A percentile compares a stretch with the other conserved stretches of the same genome.
Evolutionary conservation across 306 rosid genomes (phyloP).

Genomic region (Pyrus bretschneideri): DNA sequence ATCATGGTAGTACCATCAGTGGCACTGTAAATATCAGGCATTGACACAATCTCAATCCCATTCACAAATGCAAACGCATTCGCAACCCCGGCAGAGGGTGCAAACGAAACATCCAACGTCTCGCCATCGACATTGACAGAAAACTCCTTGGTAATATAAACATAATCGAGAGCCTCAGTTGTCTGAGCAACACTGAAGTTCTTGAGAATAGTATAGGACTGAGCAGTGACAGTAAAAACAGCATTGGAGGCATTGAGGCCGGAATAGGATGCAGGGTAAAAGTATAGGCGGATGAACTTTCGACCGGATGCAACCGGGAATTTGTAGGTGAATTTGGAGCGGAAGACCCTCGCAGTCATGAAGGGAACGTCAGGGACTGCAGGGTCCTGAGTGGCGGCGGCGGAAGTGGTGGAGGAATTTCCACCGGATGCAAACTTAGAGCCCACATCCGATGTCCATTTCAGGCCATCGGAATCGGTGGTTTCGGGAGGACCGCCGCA

Average conservation of each 20-base stretch:
- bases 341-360: constrained; percentile 66
- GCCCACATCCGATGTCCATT: constrained; percentile 64
- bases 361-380: constrained; percentile 56
- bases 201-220: constrained; percentile 52
- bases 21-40: constrained; percentile 67
- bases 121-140: constrained; percentile 51
- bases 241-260: constrained; percentile 50
- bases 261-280: constrained; percentile 62
- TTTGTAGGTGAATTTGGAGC: constrained; percentile 46
- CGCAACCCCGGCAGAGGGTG: constrained; percentile 48
- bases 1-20: constrained; percentile 28
- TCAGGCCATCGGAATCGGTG: constrained; percentile 44
- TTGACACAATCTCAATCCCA: constrained; percentile 85
- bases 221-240: constrained; percentile 41
- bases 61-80: constrained; percentile 78
- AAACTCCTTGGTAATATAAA: constrained; percentile 53
- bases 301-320: constrained; percentile 75
- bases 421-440: constrained; percentile 39
- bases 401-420: constrained; percentile 28
- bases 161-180: constrained; percentile 51
- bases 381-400: constrained; percentile 74
- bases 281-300: constrained; percentile 65
- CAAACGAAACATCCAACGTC: constrained; percentile 54
- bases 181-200: constrained; percentile 74
- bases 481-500: constrained; percentile 70